Conservation (phyloP, 2,329 filamentous ascomycete species). For the Acrocalymma vagum region DNA sequence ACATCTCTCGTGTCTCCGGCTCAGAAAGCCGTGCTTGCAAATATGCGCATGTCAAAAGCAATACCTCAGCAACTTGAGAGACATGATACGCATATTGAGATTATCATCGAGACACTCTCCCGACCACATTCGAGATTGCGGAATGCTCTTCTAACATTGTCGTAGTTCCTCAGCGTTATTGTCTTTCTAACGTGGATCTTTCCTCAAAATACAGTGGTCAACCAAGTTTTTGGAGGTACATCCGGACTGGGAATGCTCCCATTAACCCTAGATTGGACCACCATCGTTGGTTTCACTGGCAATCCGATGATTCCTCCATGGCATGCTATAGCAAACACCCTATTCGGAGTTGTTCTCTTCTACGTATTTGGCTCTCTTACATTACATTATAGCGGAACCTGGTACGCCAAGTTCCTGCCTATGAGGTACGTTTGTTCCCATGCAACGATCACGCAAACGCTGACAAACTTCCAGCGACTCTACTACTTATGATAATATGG, state of each 20-base stretch:
- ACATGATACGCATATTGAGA: too few species aligned
- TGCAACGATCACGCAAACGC: neutral
- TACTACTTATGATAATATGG: constrained; percentile 76
- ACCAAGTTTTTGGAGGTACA: constrained; percentile 34
- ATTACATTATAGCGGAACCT: constrained; percentile 72
- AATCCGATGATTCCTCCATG: constrained; percentile 28
- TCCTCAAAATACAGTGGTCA: constrained; percentile 33
- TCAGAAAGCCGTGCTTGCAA: too few species aligned
- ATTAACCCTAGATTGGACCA: constrained; percentile 37
- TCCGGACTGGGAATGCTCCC: constrained; percentile 31
- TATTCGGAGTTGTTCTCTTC: constrained; percentile 67
- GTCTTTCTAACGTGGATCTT: constrained; percentile 36
- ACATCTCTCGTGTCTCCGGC: too few species aligned
- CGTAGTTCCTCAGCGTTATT: constrained; percentile 27
- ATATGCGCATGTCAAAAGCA: too few species aligned
- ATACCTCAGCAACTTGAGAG: too few species aligned
- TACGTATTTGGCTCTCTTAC: constrained; percentile 67
- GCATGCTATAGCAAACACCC: constrained; percentile 73
- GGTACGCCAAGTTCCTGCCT: constrained; percentile 65
- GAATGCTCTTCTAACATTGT: constrained; percentile 2
- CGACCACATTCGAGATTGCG: neutral
- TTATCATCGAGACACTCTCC: too few species aligned
- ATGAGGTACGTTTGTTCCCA: constrained; percentile 11
- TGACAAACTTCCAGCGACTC: constrained; percentile 73
- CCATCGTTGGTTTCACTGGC: constrained; percentile 19